Percentiles rank a stretch among this genome's conserved stretches.
Conservation (phyloP, 805 yeast species). For the Suhomyces tanzawaensis region DNA sequence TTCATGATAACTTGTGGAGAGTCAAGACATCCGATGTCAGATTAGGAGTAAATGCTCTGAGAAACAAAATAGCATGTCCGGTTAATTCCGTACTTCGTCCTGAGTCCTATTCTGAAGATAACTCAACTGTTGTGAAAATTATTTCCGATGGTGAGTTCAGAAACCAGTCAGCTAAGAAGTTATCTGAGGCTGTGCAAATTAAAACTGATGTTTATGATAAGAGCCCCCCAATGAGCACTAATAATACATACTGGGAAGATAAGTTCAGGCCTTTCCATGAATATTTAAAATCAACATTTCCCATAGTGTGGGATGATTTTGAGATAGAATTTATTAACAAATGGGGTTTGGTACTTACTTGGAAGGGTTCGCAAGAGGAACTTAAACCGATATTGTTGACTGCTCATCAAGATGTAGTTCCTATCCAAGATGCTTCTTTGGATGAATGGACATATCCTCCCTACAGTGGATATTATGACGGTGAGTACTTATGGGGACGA, state of each 20-base stretch:
- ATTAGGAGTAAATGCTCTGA: too few relatives aligned
- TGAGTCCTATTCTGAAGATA: conserved; percentile 14
- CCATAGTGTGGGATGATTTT: conserved; percentile 13
- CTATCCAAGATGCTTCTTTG: conserved; percentile 26
- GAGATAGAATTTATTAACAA: conserved; percentile 15
- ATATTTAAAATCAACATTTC: conserved; percentile 17
- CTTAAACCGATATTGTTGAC: conserved; percentile 25
- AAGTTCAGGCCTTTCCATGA: conserved; percentile 18
- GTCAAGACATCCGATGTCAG: too few relatives aligned
- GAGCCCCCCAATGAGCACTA: conserved; percentile 12
- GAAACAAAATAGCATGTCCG: too few relatives aligned
- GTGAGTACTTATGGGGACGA: conserved; percentile 36
- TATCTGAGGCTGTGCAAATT: conserved; percentile 16
- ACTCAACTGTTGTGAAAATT: conserved; percentile 17
- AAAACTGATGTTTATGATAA: conserved; percentile 15
- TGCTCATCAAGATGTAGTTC: conserved; percentile 44
- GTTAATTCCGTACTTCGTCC: conserved; percentile 23
- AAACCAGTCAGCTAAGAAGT: conserved; percentile 13
- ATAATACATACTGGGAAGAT: conserved; percentile 15
- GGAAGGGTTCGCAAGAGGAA: conserved; percentile 16
- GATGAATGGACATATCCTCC: conserved; percentile 37
- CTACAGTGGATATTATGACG: conserved; percentile 37
- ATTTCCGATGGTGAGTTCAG: conserved; percentile 13
- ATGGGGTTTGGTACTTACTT: conserved; percentile 21
- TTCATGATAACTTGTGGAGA: too few relatives aligned